Percentiles rank a stretch among this genome's conserved stretches.
Conservation (phyloP, 148 eudicot genomes). For the Vaccinium vitisidaea region DNA sequence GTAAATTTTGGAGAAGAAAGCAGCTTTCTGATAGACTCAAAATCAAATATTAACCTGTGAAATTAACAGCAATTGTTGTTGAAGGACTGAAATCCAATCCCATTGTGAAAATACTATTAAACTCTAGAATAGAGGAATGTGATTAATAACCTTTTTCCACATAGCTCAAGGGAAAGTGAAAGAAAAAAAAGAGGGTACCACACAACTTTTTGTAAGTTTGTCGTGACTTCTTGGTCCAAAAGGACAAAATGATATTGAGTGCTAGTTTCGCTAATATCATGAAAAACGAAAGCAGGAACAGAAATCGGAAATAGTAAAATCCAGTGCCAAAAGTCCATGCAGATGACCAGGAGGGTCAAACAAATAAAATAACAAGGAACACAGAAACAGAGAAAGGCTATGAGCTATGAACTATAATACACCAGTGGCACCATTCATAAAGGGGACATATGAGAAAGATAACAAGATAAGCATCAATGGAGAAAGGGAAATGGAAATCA, state of each 20-base stretch:
- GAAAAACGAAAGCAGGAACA: background rate
- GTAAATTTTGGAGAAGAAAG: slow-evolving; percentile 78
- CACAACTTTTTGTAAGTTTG: background rate
- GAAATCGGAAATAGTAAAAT: background rate
- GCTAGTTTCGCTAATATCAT: background rate
- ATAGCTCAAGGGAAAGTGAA: background rate
- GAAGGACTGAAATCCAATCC: background rate
- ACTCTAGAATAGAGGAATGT: background rate
- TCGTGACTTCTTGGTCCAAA: too few relatives aligned
- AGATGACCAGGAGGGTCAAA: background rate
- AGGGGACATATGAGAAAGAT: background rate
- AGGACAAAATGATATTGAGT: background rate
- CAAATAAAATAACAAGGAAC: background rate
- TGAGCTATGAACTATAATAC: background rate
- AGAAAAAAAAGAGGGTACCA: background rate
- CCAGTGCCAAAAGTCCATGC: background rate
- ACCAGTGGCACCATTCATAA: background rate
- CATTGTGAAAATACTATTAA: background rate
- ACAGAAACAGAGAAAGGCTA: background rate
- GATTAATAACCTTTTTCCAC: background rate
- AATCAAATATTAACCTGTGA: slow-evolving; percentile 85
- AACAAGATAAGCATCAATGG: background rate
- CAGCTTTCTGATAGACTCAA: slow-evolving; percentile 73
- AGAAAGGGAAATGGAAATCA: too few relatives aligned
- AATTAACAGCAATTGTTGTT: background rate